These are phyloP conservation scores for Solanum paucissectum DNA, from an alignment of 257 asterid genomes.

Conservation along the genomic window DNA sequence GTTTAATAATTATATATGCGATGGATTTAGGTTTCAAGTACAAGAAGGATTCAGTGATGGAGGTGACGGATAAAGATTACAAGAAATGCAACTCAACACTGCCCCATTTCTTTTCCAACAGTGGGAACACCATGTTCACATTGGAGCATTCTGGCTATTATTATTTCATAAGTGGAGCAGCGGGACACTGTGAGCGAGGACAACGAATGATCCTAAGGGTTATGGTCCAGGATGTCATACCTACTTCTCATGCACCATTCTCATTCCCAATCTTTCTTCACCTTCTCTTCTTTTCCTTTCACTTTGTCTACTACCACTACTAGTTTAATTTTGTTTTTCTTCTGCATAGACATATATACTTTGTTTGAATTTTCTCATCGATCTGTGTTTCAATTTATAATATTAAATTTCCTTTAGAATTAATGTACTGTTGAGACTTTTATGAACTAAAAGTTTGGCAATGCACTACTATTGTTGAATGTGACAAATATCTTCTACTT, in stretches of 20 bases:
- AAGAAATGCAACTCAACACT: constrained; percentile 43
- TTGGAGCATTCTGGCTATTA: constrained; percentile 51
- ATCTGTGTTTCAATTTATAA: neutral
- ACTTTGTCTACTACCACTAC: neutral
- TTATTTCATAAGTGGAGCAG: constrained; percentile 60
- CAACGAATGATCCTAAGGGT: constrained; percentile 59
- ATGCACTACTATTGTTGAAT: neutral
- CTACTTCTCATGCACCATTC: constrained; percentile 2
- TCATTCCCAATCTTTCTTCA: constrained; percentile 6
- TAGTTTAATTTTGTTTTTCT: neutral
- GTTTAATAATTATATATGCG: too few relatives aligned
- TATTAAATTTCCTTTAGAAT: too few relatives aligned
- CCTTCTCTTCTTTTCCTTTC: constrained; percentile 3
- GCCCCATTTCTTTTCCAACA: constrained; percentile 54
- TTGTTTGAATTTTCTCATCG: neutral
- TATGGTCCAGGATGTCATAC: constrained; percentile 16
- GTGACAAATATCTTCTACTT: neutral
- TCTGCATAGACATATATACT: neutral
- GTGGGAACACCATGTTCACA: constrained; percentile 32
- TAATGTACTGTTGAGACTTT: neutral
- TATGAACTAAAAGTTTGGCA: neutral
- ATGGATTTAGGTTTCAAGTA: constrained; percentile 44
- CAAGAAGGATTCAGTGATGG: constrained; percentile 76
- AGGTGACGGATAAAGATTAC: constrained; percentile 42
- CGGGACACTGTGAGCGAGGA: constrained; percentile 62